phyloP scores from a whole-genome alignment of 176 grass and related monocot genomes.

The Avena insularis region DNA sequence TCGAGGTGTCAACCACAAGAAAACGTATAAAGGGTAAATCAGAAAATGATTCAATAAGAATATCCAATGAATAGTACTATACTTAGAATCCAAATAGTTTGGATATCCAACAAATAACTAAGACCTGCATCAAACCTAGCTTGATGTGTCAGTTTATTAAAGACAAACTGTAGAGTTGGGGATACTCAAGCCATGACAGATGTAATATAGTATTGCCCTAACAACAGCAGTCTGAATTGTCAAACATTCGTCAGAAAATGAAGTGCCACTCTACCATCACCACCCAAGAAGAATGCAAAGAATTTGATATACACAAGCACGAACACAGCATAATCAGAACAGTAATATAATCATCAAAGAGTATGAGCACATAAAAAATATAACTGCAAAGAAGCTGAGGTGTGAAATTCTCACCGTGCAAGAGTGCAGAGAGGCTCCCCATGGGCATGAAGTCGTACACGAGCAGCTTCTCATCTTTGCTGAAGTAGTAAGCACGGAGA shows the following conservation, averaged over 20 bases:
- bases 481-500: constrained; percentile 80
- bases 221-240: neutral
- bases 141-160: constrained; percentile 17
- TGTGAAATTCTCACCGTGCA: constrained; percentile 64
- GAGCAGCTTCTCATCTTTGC: constrained; percentile 89
- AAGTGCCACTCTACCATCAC: constrained; percentile 5
- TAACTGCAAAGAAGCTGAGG: neutral
- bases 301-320: neutral
- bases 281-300: constrained; percentile 34
- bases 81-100: neutral
- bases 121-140: neutral
- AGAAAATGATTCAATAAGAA: constrained; percentile 1
- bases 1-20: neutral
- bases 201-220: neutral
- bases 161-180: constrained; percentile 6
- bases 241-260: neutral
- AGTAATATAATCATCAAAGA: constrained; percentile 7
- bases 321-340: neutral
- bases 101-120: constrained; percentile 33
- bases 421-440: constrained; percentile 72
- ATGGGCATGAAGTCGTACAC: constrained; percentile 81
- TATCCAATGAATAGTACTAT: constrained; percentile 10
- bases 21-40: neutral
- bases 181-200: constrained; percentile 9
- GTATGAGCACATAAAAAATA: neutral